Evolutionary conservation across 352 stramenopile genomes (phyloP), one percentile per base, ranked within the genome.

Genomic region (Halophytophthora polymorphica): DNA sequence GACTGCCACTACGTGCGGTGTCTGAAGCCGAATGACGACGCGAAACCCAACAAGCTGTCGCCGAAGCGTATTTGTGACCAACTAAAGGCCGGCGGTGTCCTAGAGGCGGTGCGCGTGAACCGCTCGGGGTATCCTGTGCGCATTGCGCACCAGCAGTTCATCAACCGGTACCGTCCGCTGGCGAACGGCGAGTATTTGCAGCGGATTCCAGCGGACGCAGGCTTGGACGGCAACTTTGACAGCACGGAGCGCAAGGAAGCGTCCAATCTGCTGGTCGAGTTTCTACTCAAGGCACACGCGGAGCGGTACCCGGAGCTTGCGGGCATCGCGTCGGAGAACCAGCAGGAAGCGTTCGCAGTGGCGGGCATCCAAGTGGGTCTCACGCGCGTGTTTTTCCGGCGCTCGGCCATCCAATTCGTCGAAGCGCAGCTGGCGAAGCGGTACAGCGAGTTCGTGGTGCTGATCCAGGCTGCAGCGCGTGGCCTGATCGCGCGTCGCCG

Each of bases 1-100:
- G 83, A 90, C 53, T 97, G 96, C 23, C 96, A 99, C 61, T 99
- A 99, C 69, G 94, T 99, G 21, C 85, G 96, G n/a, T 99, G 96
- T 69, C 85, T 99, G 36, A 99, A 99, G 73, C 96, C 97, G 0
- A 99, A 99, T 64, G 97, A 99, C 68, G 76, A 91, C 13, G 93
- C 98, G 11, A 91, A 96, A 42, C 55, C 82, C 1, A 73, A 69
- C 18, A 46, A 70, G 28, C 85, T 98, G 58, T 83, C 88, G 25
- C 53, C 95, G 13, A 93, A 97, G 58, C 80, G 96, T 33, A 77
- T 98, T 11, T 97, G 96, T 33, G 95, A 99, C 57, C 97, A 99
- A 73, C 66, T 98, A 3, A 88, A 93, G 53, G 98, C 98, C 41
- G 95, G 95, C 60, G 98, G 98, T 80, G 96, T 99, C n/a, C 83